These are phyloP conservation scores for Fragaria iinumae DNA, from an alignment of 306 rosid species.

Conservation along the genomic window DNA sequence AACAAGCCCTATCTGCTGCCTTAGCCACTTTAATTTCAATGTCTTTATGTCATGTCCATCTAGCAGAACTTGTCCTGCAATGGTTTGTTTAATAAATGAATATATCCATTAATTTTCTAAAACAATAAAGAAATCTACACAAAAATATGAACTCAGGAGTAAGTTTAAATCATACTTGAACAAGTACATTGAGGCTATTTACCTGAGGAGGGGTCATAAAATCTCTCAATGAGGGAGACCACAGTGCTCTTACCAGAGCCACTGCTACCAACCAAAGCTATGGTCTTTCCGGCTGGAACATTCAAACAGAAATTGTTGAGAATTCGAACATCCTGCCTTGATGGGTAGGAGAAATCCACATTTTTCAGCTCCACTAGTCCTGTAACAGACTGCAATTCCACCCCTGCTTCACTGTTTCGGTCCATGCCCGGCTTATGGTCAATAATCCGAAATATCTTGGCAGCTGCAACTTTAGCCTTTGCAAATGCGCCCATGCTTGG, in stretches of 20 bases:
- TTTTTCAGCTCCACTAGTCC: conserved; percentile 83
- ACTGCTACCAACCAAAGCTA: conserved; percentile 95
- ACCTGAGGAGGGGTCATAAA: conserved; percentile 92
- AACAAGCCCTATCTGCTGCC: conserved; percentile 96
- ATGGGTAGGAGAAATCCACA: conserved; percentile 86
- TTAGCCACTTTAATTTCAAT: conserved; percentile 81
- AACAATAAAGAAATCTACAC: neutral
- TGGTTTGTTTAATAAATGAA: conserved; percentile 13
- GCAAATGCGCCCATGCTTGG: conserved; percentile 95
- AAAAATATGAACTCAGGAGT: neutral
- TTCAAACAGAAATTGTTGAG: conserved; percentile 63
- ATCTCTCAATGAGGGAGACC: conserved; percentile 92
- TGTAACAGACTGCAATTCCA: conserved; percentile 69
- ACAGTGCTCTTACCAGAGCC: conserved; percentile 99
- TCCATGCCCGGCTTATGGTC: conserved; percentile 88
- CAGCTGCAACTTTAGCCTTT: conserved; percentile 95
- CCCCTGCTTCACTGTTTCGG: conserved; percentile 65
- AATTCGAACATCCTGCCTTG: conserved; percentile 78
- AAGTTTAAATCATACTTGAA: conserved; percentile 8
- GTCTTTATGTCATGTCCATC: conserved; percentile 92
- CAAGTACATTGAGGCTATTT: conserved; percentile 3
- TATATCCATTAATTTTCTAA: neutral
- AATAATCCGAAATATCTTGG: conserved; percentile 72
- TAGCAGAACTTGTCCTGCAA: conserved; percentile 80
- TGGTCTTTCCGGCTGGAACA: conserved; percentile 96